These are phyloP conservation scores for Podosphaera leucotricha DNA, from an alignment of 2,329 filamentous ascomycete genomes.

Conservation along the genomic window DNA sequence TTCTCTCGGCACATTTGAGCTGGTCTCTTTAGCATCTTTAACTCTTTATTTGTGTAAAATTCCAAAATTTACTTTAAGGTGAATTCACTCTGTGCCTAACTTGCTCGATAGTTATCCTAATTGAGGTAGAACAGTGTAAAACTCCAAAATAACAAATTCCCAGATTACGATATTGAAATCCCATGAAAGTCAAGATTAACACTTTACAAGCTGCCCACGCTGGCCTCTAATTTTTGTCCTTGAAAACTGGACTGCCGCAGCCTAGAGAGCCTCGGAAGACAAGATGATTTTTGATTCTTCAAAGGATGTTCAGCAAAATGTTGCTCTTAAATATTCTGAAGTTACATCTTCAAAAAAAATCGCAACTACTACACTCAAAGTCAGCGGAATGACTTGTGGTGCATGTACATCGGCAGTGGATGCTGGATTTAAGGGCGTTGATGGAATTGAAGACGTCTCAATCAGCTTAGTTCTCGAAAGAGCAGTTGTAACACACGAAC, in stretches of 20 bases:
- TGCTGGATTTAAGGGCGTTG: conserved; percentile 60
- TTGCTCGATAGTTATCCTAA: neutral
- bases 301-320: conserved; percentile 9
- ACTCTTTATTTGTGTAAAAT: neutral
- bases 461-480: conserved; percentile 89
- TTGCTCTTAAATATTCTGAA: conserved; percentile 4
- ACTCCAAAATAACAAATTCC: neutral
- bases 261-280: conserved; percentile 53
- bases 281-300: conserved; percentile 13
- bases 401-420: conserved; percentile 93
- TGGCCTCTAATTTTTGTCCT: no score
- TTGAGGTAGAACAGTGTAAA: neutral
- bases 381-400: conserved; percentile 82
- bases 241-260: conserved; percentile 34
- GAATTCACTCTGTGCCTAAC: neutral
- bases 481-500: conserved; percentile 82
- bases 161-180: neutral
- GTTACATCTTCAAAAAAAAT: conserved; percentile 27
- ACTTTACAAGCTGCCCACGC: neutral
- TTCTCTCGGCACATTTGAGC: no score
- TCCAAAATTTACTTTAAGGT: neutral
- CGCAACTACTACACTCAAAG: conserved; percentile 74
- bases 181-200: neutral
- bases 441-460: conserved; percentile 66
- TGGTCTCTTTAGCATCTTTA: no score